phyloP scores from a whole-genome alignment of 2,329 filamentous ascomycete genomes.

The Ascosphaera acerosa region DNA sequence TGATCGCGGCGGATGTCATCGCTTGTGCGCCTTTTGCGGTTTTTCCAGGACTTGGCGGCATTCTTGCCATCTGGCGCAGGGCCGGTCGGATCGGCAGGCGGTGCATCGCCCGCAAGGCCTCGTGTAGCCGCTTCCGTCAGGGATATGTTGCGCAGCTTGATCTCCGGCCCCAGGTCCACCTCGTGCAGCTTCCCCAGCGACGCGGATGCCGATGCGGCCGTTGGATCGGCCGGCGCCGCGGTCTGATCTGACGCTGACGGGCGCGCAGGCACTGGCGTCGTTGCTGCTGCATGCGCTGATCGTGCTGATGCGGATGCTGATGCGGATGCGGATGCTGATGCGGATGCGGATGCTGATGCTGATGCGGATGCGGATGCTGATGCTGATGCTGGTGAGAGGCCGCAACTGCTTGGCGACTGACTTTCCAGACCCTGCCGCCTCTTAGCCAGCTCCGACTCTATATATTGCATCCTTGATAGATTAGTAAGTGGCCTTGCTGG shows the following conservation, averaged over 20 bases:
- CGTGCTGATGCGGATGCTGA: no score
- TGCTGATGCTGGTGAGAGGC: no score
- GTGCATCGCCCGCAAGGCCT: slow-evolving; percentile 14
- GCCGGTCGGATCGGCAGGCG: slow-evolving; percentile 7
- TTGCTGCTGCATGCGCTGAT: no score
- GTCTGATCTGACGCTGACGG: slow-evolving; percentile 5
- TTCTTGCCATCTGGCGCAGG: slow-evolving; percentile 12
- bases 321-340: no score
- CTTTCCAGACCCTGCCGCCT: slow-evolving; percentile 11
- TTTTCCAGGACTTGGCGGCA: slow-evolving; percentile 20
- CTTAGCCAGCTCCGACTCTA: slow-evolving; percentile 41
- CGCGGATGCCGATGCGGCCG: no score
- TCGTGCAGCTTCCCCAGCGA: slow-evolving; percentile 31
- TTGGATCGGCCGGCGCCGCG: slow-evolving; percentile 10
- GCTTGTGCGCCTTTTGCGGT: slow-evolving; percentile 24
- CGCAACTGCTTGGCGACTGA: slow-evolving; percentile 7
- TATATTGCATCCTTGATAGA: slow-evolving; percentile 38
- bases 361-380: no score
- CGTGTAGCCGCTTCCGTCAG: slow-evolving; percentile 21
- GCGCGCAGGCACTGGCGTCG: no score
- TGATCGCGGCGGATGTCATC: slow-evolving; percentile 28
- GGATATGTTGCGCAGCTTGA: slow-evolving; percentile 19
- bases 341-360: no score
- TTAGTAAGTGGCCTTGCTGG: slow-evolving; percentile 22
- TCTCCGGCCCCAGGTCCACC: slow-evolving; percentile 27